These are phyloP conservation scores for Serpula lacrymans DNA, from an alignment of 768 basidiomycete genomes.

Conservation along the genomic window DNA sequence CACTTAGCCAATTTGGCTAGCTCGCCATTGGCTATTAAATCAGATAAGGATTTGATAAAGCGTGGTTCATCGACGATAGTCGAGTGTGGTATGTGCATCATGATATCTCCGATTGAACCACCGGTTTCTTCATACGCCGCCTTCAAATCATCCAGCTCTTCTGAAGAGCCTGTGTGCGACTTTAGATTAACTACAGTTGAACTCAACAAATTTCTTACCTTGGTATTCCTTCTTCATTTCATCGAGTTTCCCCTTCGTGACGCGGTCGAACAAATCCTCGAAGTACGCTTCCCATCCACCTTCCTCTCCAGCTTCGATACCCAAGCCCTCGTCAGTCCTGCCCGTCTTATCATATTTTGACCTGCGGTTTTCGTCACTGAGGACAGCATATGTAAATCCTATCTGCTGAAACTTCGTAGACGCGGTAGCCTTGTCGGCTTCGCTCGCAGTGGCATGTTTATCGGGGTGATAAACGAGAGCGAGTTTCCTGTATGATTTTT, in stretches of 20 bases:
- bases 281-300: slow-evolving; percentile 95
- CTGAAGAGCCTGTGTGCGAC: slow-evolving; percentile 62
- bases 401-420: slow-evolving; percentile 87
- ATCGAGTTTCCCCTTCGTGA: slow-evolving; percentile 83
- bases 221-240: slow-evolving; percentile 95
- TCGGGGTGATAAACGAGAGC: slow-evolving; percentile 89
- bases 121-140: slow-evolving; percentile 64
- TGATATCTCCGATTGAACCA: slow-evolving; percentile 79
- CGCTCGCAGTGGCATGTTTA: slow-evolving; percentile 67
- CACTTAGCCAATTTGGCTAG: slow-evolving; percentile 59
- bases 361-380: slow-evolving; percentile 74
- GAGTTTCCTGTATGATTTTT: slow-evolving; percentile 79
- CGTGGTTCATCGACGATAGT: slow-evolving; percentile 82
- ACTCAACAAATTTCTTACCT: slow-evolving; percentile 42
- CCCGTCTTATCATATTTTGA: slow-evolving; percentile 84
- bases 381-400: slow-evolving; percentile 89
- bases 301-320: slow-evolving; percentile 67
- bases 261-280: slow-evolving; percentile 80
- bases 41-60: slow-evolving; percentile 66
- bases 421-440: slow-evolving; percentile 61
- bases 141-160: slow-evolving; percentile 80
- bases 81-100: slow-evolving; percentile 84
- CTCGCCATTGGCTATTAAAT: slow-evolving; percentile 58
- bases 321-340: slow-evolving; percentile 75
- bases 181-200: background rate